Percentiles rank a stretch among this genome's conserved stretches.
These are phyloP conservation scores for Sugiyamaella novakii DNA, from an alignment of 1,139 yeast genomes.

Conservation along the genomic window DNA sequence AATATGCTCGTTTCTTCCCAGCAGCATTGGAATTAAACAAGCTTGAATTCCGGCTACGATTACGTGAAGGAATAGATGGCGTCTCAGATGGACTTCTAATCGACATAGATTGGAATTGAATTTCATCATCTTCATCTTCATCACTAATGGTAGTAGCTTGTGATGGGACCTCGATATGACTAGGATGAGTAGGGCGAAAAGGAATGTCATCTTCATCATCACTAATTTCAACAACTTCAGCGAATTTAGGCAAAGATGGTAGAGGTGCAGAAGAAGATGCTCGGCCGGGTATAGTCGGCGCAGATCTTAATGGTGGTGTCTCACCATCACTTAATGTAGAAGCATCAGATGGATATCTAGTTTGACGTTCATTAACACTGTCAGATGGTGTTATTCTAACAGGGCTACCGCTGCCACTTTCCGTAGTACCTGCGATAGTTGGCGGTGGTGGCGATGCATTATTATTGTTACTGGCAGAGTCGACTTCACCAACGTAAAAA, in stretches of 20 bases:
- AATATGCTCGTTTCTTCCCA: conserved; percentile 12
- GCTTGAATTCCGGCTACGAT: background rate
- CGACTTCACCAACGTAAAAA: conserved; percentile 2
- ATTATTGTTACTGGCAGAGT: background rate
- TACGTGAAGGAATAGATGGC: background rate
- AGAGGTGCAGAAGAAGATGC: background rate
- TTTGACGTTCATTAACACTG: background rate
- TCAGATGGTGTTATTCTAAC: too few species aligned
- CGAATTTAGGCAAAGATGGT: background rate
- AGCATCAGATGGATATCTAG: conserved; percentile 1
- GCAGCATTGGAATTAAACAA: background rate
- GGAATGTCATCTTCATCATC: conserved; percentile 41
- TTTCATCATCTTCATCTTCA: conserved; percentile 19
- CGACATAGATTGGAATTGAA: conserved; percentile 16
- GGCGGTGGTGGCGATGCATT: background rate
- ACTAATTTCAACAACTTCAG: conserved; percentile 10
- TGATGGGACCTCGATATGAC: background rate
- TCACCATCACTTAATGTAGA: conserved; percentile 7
- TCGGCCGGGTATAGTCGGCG: background rate
- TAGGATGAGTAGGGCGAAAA: background rate
- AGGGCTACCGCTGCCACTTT: background rate
- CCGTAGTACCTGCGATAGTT: background rate
- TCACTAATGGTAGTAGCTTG: conserved; percentile 10
- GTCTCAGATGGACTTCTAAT: background rate
- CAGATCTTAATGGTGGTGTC: background rate